Evolutionary conservation across 2,329 filamentous ascomycete genomes (phyloP).

Genomic region (Claviceps fusiformis): DNA sequence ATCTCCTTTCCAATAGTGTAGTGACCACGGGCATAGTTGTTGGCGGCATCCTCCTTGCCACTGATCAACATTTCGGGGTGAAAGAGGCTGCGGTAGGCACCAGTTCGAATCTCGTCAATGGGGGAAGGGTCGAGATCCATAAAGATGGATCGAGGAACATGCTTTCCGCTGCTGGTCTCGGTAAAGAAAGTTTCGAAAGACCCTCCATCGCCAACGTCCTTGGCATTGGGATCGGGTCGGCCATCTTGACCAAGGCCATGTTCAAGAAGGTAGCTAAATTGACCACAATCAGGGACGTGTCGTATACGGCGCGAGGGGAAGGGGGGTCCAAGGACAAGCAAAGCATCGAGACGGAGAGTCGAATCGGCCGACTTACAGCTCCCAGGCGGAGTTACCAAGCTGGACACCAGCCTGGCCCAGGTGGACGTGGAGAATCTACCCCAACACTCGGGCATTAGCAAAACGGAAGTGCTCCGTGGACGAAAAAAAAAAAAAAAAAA

Average conservation of each 20-base stretch:
- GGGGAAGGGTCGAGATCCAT: conserved; percentile 61
- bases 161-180: conserved; percentile 57
- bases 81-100: conserved; percentile 54
- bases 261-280: conserved; percentile 54
- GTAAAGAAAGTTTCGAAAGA: conserved; percentile 64
- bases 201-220: conserved; percentile 46
- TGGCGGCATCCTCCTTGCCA: conserved; percentile 65
- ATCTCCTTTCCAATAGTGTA: conserved; percentile 68
- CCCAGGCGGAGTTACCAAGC: conserved; percentile 64
- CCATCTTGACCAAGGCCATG: conserved; percentile 55
- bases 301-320: not conserved
- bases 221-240: conserved; percentile 45
- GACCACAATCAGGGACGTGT: conserved; percentile 12
- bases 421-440: conserved; percentile 49
- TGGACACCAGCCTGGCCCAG: conserved; percentile 58
- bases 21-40: conserved; percentile 66
- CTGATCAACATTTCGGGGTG: conserved; percentile 60
- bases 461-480: not conserved
- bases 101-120: conserved; percentile 61
- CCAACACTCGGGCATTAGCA: conserved; percentile 8
- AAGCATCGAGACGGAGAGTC: conserved; percentile 2
- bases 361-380: conserved; percentile 45
- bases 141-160: conserved; percentile 59
- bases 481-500: not conserved
- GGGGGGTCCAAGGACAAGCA: not conserved